Base-by-base conservation (phyloP, 1,139 yeast genomes). In the Yamadazyma dendronema region DNA sequence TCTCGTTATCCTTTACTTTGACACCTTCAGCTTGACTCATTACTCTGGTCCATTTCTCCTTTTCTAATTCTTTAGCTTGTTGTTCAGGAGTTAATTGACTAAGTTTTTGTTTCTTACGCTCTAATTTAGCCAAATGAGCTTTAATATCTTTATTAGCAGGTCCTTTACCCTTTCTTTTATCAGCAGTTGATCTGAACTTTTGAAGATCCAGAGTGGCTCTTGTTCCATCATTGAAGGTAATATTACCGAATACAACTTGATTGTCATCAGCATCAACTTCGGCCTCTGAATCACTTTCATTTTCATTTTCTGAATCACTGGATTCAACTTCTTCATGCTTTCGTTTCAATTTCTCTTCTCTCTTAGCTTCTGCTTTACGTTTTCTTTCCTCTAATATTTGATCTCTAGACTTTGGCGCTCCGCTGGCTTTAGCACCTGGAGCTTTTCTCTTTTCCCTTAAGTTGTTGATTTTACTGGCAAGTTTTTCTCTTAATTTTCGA, bases 1-100 rank as follows among this genome's bases (percentile, higher is more conserved):
- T 83, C 57, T 90, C 98, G 58, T 92, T 95, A 59, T 94, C 97
- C 52, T 84, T 85, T 34, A 90, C 68, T 59, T 88, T 90, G 21
- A 79, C 65, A 33, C 98, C 98, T 61, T 89, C 96, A 3, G 95
- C 90, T 54, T 84, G 92, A 24, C 84, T 74, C 67, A 90, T 71
- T 14, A 94, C 87, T 49, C 78, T 74, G 52, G 78, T 81, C 99
- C 99, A 92, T 52, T 82, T 79, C 28, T 80, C 83, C 53, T 89
- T 88, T 46, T 84, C 88, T 41, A 74, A 75, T 25, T 74, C 63
- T 42, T 75, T 74, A 27, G 69, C 66, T 53, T 77, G 81, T 44
- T 85, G 81, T 35, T 83, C 86, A 15, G 77, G 78, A 41, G 81
- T 81, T 55, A 88, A 62, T 33, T 66, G 58, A 13, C 76, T 74